These are phyloP conservation scores for Rhizopogon vesiculosus DNA, from an alignment of 768 basidiomycete genomes.

Conservation along the genomic window DNA sequence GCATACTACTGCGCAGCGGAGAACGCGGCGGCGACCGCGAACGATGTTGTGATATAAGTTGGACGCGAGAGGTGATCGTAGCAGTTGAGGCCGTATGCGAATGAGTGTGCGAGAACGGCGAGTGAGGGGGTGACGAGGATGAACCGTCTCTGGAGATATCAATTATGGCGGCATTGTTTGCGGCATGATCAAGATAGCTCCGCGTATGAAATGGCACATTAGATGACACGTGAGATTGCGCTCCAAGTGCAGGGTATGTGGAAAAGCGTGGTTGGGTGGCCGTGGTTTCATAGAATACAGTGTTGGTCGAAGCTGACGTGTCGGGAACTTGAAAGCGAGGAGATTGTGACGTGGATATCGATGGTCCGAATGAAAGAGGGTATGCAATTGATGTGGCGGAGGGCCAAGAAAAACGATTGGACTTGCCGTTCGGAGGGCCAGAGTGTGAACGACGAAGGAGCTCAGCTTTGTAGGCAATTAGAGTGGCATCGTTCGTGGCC, in stretches of 20 bases:
- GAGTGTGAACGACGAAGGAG: constrained; percentile 39
- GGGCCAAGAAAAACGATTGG: constrained; percentile 36
- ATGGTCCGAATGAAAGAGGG: constrained; percentile 46
- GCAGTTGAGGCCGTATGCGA: constrained; percentile 45
- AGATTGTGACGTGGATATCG: constrained; percentile 27
- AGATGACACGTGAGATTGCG: constrained; percentile 26
- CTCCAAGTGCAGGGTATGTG: constrained; percentile 25
- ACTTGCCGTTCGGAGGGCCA: constrained; percentile 33
- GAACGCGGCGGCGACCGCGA: constrained; percentile 28
- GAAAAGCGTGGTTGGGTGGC: constrained; percentile 27
- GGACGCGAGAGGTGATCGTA: constrained; percentile 36
- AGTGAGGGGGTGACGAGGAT: neutral
- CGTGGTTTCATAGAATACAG: constrained; percentile 67
- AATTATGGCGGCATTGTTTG: neutral
- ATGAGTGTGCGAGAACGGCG: constrained; percentile 36
- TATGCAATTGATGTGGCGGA: constrained; percentile 34
- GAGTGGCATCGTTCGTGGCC: constrained; percentile 4
- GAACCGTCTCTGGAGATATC: neutral
- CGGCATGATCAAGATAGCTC: neutral
- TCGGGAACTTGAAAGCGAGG: constrained; percentile 31
- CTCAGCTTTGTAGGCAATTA: constrained; percentile 31
- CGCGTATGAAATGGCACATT: constrained; percentile 25
- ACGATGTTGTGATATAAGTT: constrained; percentile 8
- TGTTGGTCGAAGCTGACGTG: constrained; percentile 29
- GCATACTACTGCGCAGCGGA: constrained; percentile 18